A percentile compares a stretch with the other conserved stretches of the same genome.
phyloP scores from a whole-genome alignment of 2,329 filamentous ascomycete genomes.

The Monosporascus cannonballus region DNA sequence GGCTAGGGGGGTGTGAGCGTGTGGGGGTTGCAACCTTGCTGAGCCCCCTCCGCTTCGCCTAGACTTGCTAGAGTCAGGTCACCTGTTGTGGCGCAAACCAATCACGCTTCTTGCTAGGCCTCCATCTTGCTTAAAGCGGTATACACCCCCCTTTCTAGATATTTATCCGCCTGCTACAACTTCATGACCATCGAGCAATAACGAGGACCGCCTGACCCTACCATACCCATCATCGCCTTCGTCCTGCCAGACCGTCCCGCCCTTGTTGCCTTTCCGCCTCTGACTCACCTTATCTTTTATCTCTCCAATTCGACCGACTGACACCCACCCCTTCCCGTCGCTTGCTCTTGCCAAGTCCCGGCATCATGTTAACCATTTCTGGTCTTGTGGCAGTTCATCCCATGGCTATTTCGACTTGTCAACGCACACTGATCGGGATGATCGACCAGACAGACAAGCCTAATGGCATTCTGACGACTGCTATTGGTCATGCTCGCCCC shows the following conservation, averaged over 20 bases:
- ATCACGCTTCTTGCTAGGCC: conserved; percentile 21
- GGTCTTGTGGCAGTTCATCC: not conserved
- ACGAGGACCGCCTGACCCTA: not conserved
- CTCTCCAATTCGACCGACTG: not conserved
- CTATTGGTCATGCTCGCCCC: not conserved
- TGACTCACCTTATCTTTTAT: not conserved
- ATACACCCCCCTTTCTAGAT: not conserved
- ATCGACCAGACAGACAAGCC: not conserved
- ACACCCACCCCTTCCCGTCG: not conserved
- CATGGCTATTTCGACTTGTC: not conserved
- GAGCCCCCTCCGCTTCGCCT: not conserved
- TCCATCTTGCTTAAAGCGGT: conserved; percentile 10
- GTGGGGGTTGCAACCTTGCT: not conserved
- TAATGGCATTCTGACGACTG: not conserved
- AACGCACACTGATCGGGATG: too few relatives aligned
- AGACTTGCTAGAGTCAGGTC: conserved; percentile 24
- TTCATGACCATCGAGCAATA: not conserved
- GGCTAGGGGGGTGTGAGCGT: not conserved
- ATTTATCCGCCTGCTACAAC: not conserved
- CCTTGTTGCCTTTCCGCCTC: not conserved
- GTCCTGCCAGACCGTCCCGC: not conserved
- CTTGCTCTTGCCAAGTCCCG: not conserved
- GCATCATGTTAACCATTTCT: not conserved
- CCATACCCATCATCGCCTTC: not conserved
- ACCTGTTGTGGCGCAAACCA: conserved; percentile 33